Evolutionary conservation across 108 stramenopile genomes (phyloP), one percentile per base, ranked within the genome.

Genomic region (Aurantiochytrium sp.): DNA sequence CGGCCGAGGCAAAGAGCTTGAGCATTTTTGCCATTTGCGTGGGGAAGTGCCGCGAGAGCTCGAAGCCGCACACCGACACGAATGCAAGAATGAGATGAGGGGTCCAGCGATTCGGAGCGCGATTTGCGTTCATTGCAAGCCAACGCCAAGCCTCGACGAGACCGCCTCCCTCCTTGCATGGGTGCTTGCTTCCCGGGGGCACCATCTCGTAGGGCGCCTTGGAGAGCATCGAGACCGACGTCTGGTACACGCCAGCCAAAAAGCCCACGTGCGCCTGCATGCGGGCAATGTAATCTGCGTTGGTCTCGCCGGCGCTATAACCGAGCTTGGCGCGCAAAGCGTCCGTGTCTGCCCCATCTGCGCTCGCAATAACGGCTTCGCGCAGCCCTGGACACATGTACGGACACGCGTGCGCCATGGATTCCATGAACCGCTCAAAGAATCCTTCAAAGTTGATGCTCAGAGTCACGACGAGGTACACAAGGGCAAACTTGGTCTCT

Each of bases 181-280:
- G 76, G 23, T 83, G 76, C 51, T 83, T 83, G 51, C 76, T 83
- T 23, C 76, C 76, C 19, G 6, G 25, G 12, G 76, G 76, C 51
- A 83, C 51, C 76, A 83, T 53, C 19, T 83, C 51, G 51, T 53
- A 83, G 12, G 76, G 76, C 23, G 45, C 18, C 49, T 53, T 47
- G 6, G 76, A 83, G 8, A 83, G 76, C 76, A 83, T 83, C 28
- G 45, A 53, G 19, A 83, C 76, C 25, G 76, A 83, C 8, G 76
- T 53, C 28, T 83, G 76, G 28, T 83, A 83, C n/a, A 83, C 76
- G 51, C 76, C 76, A 47, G 76, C 76, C 45, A 83, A 4, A 35
- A 83, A 83, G 19, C 76, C 76, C 10, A 83, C 76, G 51, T 83
- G 76, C 23, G 76, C 76, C 4, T 83, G 76, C 76, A 83, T 83